phyloP scores from a whole-genome alignment of 805 yeast species.

The Cyberlindnera subsufficiens region DNA sequence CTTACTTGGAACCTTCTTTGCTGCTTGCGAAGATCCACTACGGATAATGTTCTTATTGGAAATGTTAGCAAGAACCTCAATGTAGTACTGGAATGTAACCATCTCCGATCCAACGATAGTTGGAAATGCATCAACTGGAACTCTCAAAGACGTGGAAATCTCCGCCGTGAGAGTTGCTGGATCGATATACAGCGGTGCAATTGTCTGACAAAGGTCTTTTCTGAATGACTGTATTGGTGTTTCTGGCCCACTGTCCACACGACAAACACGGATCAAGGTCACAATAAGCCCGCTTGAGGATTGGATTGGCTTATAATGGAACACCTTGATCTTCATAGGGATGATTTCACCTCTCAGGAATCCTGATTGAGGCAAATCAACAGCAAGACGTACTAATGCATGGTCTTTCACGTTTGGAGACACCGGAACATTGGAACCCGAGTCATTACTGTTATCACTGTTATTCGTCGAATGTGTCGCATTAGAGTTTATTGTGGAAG shows the following conservation, averaged over 20 bases:
- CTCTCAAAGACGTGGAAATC: constrained; percentile 55
- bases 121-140: constrained; percentile 84
- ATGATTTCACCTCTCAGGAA: constrained; percentile 74
- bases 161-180: constrained; percentile 53
- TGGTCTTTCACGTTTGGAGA: constrained; percentile 5
- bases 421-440: constrained; percentile 5
- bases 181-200: constrained; percentile 75
- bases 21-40: constrained; percentile 14
- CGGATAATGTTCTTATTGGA: constrained; percentile 48
- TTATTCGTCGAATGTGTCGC: constrained; percentile 13
- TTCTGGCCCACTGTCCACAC: constrained; percentile 58
- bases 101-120: constrained; percentile 67
- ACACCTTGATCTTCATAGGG: constrained; percentile 61
- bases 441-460: constrained; percentile 19
- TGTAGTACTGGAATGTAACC: constrained; percentile 76
- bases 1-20: constrained; percentile 18
- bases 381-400: constrained; percentile 31
- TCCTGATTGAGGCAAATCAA: constrained; percentile 56
- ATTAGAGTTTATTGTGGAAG: constrained; percentile 33
- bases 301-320: constrained; percentile 66
- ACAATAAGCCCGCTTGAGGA: constrained; percentile 70
- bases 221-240: constrained; percentile 52
- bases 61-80: constrained; percentile 78
- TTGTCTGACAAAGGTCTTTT: constrained; percentile 74
- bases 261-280: constrained; percentile 74